A percentile compares a stretch with the other conserved stretches of the same genome.
These are phyloP conservation scores for bread wheat (Triticum aestivum) DNA, from an alignment of 176 grass and related monocot genomes.

Conservation along the genomic window IWGSC_CS_RefSeq_v2.1 NC_057809.1:28313077-28313576, in stretches of 20 bases:
- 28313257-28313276: neutral
- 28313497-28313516: neutral
- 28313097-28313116: too few relatives aligned
- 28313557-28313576: neutral
- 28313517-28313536: too few relatives aligned
- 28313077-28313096: too few relatives aligned
- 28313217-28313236: neutral
- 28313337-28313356: neutral
- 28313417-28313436: neutral
- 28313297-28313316: neutral
- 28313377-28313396: neutral
- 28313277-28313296: neutral
- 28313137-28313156: too few relatives aligned
- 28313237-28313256: neutral
- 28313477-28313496: neutral
- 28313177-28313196: conserved; percentile 2
- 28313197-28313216: neutral
- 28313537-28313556: neutral
- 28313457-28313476: neutral
- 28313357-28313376: neutral
- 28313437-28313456: conserved; percentile 8
- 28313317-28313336: neutral
- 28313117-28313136: too few relatives aligned
- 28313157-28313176: neutral
- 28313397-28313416: neutral